These are phyloP conservation scores for Boletus reticuloceps DNA, from an alignment of 768 basidiomycete genomes.

Conservation along the genomic window DNA sequence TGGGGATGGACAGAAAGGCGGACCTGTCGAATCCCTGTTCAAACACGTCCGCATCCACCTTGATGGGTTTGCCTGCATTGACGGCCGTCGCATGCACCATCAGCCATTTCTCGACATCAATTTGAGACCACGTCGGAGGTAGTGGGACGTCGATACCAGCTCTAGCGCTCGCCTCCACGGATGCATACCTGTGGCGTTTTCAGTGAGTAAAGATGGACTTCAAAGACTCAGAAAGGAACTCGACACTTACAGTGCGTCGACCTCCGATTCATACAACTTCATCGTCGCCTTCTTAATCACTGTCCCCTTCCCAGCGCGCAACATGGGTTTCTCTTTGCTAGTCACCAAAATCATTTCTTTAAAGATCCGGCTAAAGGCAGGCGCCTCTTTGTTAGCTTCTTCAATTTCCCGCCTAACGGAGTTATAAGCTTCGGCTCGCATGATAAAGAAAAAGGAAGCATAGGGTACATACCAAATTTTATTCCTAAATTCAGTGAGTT, in stretches of 20 bases:
- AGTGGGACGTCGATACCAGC: conserved; percentile 22
- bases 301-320: conserved; percentile 47
- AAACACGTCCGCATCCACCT: conserved; percentile 22
- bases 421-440: too few relatives aligned
- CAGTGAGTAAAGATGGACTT: too few relatives aligned
- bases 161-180: conserved; percentile 23
- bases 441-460: neutral
- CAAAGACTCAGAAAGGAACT: neutral
- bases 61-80: conserved; percentile 4
- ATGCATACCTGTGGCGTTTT: conserved; percentile 22
- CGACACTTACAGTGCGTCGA: conserved; percentile 40
- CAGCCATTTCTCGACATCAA: conserved; percentile 26
- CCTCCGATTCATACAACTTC: conserved; percentile 41
- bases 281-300: conserved; percentile 41
- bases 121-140: conserved; percentile 23
- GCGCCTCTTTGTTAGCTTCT: conserved; percentile 40
- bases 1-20: neutral
- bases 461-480: conserved; percentile 22
- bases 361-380: conserved; percentile 43
- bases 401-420: conserved; percentile 36
- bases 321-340: conserved; percentile 39
- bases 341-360: conserved; percentile 53
- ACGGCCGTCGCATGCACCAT: conserved; percentile 19
- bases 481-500: conserved; percentile 34
- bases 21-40: conserved; percentile 39